Evolutionary conservation across 805 yeast genomes (phyloP).

Genomic region (Ogataea wickerhamii): DNA sequence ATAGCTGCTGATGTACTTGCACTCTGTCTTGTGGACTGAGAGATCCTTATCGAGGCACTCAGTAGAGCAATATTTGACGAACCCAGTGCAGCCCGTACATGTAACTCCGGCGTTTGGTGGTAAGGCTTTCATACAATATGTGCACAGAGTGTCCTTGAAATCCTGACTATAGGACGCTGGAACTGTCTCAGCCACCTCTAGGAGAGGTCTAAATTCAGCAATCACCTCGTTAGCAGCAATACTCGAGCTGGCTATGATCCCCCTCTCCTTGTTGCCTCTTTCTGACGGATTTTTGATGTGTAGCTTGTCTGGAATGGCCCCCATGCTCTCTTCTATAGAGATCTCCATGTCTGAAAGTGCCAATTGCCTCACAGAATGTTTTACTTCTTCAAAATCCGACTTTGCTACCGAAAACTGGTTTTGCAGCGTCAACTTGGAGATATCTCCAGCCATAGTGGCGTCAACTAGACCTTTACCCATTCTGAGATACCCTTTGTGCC

Average conservation of each 20-base stretch:
- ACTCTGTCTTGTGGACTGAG: conserved; percentile 15
- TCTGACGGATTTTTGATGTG: conserved; percentile 10
- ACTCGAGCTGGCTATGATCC: conserved; percentile 1
- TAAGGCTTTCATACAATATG: conserved; percentile 12
- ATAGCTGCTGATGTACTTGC: conserved; percentile 8
- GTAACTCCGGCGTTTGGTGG: conserved; percentile 1
- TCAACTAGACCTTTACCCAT: too few relatives aligned
- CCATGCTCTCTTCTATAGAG: conserved; percentile 6
- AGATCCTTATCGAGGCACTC: conserved; percentile 14
- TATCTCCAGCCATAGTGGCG: too few relatives aligned
- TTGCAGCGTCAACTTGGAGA: too few relatives aligned
- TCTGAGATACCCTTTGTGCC: too few relatives aligned
- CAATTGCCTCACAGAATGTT: conserved; percentile 7
- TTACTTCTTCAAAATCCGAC: conserved; percentile 2
- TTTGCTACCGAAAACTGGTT: too few relatives aligned
- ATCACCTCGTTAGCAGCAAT: conserved; percentile 7
- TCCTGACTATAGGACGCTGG: conserved; percentile 10
- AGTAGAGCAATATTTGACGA: conserved; percentile 16
- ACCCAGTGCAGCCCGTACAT: conserved; percentile 9
- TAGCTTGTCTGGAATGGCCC: conserved; percentile 7
- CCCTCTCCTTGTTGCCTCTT: conserved; percentile 12
- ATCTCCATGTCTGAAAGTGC: neutral
- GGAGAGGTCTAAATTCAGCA: conserved; percentile 6
- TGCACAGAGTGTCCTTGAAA: conserved; percentile 11
- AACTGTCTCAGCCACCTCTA: conserved; percentile 16